Conservation (phyloP, 805 yeast species). For the Saccharomycopsis sp. region DNA sequence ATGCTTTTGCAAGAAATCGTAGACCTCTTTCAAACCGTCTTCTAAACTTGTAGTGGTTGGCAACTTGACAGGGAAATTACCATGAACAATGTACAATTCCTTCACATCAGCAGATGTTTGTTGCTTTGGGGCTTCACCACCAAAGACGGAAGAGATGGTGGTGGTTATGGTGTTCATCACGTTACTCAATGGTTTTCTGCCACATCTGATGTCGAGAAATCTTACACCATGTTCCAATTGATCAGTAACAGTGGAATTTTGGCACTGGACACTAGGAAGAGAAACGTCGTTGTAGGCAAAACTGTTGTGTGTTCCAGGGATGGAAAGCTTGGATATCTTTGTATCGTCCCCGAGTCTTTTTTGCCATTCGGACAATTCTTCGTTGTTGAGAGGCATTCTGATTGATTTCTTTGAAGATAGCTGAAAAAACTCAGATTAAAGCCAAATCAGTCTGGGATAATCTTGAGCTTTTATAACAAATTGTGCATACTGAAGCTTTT, state of each 20-base stretch:
- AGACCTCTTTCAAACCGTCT: conserved; percentile 48
- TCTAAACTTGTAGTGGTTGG: conserved; percentile 46
- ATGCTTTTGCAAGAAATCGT: conserved; percentile 44
- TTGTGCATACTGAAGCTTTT: too few species aligned
- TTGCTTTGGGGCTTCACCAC: conserved; percentile 15
- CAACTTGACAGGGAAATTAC: conserved; percentile 63
- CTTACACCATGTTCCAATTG: conserved; percentile 71
- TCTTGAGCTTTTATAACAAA: too few species aligned
- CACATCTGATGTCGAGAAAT: conserved; percentile 59
- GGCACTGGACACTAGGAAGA: conserved; percentile 70
- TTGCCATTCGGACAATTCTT: conserved; percentile 38
- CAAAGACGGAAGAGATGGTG: conserved; percentile 6
- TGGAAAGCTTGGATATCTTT: conserved; percentile 42
- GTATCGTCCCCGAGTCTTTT: conserved; percentile 42
- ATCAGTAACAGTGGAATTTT: conserved; percentile 46
- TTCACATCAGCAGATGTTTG: conserved; percentile 31
- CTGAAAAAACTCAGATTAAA: too few species aligned
- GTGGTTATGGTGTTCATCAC: conserved; percentile 28
- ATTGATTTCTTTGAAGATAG: too few species aligned
- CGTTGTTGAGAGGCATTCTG: conserved; percentile 9
- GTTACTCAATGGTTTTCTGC: conserved; percentile 46
- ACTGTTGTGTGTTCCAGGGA: conserved; percentile 83
- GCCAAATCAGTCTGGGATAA: too few species aligned
- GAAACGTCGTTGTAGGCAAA: conserved; percentile 60
- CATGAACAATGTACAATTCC: conserved; percentile 61